phyloP scores from a whole-genome alignment of 2,329 filamentous ascomycete species.

The Fusarium citri region DNA sequence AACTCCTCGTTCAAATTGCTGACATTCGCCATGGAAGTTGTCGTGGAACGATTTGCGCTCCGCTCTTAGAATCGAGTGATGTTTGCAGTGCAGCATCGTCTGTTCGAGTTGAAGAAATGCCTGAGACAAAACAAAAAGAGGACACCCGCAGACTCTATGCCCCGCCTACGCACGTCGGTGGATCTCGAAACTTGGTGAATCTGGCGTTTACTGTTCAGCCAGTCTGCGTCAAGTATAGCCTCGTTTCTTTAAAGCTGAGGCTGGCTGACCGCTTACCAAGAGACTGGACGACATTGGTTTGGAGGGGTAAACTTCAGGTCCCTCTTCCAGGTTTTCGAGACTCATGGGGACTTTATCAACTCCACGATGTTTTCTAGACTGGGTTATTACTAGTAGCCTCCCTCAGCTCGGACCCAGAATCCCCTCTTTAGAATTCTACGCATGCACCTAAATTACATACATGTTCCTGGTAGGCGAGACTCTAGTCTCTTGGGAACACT shows the following conservation, averaged over 20 bases:
- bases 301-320: constrained; percentile 26
- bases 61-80: constrained; percentile 15
- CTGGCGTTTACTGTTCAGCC: constrained; percentile 25
- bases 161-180: constrained; percentile 32
- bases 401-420: constrained; percentile 1
- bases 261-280: constrained; percentile 46
- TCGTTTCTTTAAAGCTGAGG: constrained; percentile 44
- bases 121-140: constrained; percentile 27
- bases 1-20: constrained; percentile 18
- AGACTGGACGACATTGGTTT: constrained; percentile 39
- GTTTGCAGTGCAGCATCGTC: constrained; percentile 1
- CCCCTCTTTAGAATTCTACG: constrained; percentile 7
- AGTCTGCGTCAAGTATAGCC: constrained; percentile 45
- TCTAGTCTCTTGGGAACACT: constrained; percentile 1
- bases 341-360: background rate
- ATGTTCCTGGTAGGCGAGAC: constrained; percentile 6
- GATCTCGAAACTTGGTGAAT: constrained; percentile 29
- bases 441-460: constrained; percentile 13
- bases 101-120: constrained; percentile 10
- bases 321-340: constrained; percentile 29
- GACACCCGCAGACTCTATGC: constrained; percentile 28
- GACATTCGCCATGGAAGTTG: constrained; percentile 25
- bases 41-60: constrained; percentile 40
- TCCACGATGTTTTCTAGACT: constrained; percentile 23
- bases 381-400: background rate